Evolutionary conservation across 352 stramenopile species (phyloP).

Genomic region (Thalassiosira livingstoniorum): DNA sequence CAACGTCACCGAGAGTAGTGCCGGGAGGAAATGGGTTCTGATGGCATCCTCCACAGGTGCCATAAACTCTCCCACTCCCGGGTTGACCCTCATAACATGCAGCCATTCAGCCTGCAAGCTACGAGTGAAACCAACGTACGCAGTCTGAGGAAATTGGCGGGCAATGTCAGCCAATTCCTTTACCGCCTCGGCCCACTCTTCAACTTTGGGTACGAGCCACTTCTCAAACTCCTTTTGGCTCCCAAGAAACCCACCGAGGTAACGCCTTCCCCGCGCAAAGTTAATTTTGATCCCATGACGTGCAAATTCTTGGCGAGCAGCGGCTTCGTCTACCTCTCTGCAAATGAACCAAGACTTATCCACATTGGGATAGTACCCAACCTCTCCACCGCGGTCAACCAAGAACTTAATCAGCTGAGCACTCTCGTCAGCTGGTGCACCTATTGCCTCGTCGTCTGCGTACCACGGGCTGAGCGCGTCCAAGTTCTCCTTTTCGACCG

Average conservation of each 20-base stretch:
- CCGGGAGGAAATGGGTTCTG: background rate
- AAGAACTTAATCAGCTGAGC: conserved; percentile 1
- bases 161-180: background rate
- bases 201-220: conserved; percentile 16
- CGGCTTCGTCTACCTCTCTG: conserved; percentile 14
- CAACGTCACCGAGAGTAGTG: background rate
- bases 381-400: background rate
- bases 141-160: conserved; percentile 17
- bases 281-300: conserved; percentile 22
- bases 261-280: conserved; percentile 20
- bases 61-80: conserved; percentile 1
- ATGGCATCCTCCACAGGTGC: background rate
- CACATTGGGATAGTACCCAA: conserved; percentile 24
- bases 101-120: conserved; percentile 28
- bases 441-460: conserved; percentile 37
- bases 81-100: background rate
- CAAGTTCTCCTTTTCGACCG: background rate
- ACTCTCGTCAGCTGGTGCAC: background rate
- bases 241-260: conserved; percentile 29
- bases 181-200: conserved; percentile 10
- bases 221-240: background rate
- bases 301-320: background rate
- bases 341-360: conserved; percentile 34
- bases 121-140: conserved; percentile 7
- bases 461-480: conserved; percentile 39